Conservation (phyloP, 257 asterid species). For the Lavandula angustifolia region DNA sequence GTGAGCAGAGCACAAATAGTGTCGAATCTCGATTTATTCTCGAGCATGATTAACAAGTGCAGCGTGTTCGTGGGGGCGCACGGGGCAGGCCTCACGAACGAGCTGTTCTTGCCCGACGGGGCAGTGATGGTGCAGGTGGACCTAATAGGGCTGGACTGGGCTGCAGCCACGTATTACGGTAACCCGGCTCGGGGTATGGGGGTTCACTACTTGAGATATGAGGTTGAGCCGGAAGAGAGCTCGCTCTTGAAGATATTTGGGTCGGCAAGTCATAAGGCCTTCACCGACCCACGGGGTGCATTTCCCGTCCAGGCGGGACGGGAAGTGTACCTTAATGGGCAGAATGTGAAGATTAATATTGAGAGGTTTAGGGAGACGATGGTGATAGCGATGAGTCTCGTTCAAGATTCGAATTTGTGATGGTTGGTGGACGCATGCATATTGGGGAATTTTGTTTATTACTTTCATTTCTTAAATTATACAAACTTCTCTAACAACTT, state of each 20-base stretch:
- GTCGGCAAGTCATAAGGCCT: slow-evolving; percentile 46
- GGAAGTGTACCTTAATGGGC: slow-evolving; percentile 67
- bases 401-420: slow-evolving; percentile 22
- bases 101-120: slow-evolving; percentile 67
- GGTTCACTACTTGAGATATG: slow-evolving; percentile 63
- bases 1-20: slow-evolving; percentile 50
- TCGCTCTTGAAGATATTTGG: slow-evolving; percentile 58
- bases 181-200: slow-evolving; percentile 62
- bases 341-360: slow-evolving; percentile 50
- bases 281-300: slow-evolving; percentile 50
- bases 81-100: slow-evolving; percentile 94
- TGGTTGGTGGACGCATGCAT: not conserved
- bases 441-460: not conserved
- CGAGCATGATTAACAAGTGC: slow-evolving; percentile 64
- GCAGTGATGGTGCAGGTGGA: slow-evolving; percentile 74
- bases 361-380: slow-evolving; percentile 51
- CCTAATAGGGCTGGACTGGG: slow-evolving; percentile 85
- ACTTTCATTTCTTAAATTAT: not conserved
- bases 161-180: slow-evolving; percentile 69
- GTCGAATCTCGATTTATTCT: slow-evolving; percentile 55
- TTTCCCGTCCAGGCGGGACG: slow-evolving; percentile 43
- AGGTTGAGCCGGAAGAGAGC: slow-evolving; percentile 73
- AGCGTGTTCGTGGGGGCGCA: slow-evolving; percentile 82
- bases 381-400: slow-evolving; percentile 56
- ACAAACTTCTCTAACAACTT: not conserved